Base-by-base conservation (phyloP, 768 basidiomycete genomes). In the Termitomyces bulborhizus region DNA sequence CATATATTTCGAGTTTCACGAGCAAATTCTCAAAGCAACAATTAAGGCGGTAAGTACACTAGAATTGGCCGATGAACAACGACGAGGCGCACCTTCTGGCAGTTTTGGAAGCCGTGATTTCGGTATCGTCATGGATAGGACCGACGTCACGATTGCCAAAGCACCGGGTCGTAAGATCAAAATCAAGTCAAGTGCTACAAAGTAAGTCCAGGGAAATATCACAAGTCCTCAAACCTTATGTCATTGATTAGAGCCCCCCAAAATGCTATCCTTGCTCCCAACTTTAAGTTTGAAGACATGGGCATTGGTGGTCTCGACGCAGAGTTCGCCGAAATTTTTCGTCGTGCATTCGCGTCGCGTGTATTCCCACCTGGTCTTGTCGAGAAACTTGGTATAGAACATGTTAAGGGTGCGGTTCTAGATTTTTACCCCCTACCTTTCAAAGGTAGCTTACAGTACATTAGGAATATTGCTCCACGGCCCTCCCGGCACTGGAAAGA, bases 231-330 rank as follows among this genome's bases (percentile, higher is more conserved):
- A 15, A 45, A 11, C n/a, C 16, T 50, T 13, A 39, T 27, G 37
- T 18, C 37, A 9, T 12, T 7, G 21, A 40, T 43, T 46, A 95
- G 93, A 63, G 84, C 91, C 0, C 86, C 93, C 5, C 84, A 94
- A 6, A 98, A 98, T 67, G 93, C 97, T 0, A 96, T 99, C 62
- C 80, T 99, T 9, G 86, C 93, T 0, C 93, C 97, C 1, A 98
- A 98, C 71, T 99, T 99, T 82, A 98, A 97, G 71, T 99, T 99
- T 59, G 91, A 96, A 65, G 97, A 99, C 69, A 98, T 99, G 96
- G 97, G 97, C 16, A 98, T 99, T 64, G 97, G 97, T 65, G 97
- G 97, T 65, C 77, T 99, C 34, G 97, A 99, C 68, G 77, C 83
- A 7, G 97, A 99, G 67, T 99, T 99, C 67, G 84, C 84, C 54